These are phyloP conservation scores for Melaleuca quinquenervia DNA, from an alignment of 345 rosid species.

Conservation along the genomic window DNA sequence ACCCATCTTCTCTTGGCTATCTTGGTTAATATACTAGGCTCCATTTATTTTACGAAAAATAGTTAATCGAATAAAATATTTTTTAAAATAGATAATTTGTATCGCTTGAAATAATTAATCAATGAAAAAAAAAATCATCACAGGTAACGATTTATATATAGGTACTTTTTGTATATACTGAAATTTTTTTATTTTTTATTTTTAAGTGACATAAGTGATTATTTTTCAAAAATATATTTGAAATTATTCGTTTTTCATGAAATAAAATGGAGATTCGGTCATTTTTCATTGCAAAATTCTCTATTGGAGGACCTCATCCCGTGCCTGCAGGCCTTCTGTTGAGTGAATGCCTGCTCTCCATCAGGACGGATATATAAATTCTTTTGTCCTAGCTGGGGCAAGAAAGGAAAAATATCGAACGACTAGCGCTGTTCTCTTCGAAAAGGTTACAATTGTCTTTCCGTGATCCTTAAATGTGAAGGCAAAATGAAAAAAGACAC, in stretches of 20 bases:
- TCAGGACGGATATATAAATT: neutral
- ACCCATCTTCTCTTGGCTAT: neutral
- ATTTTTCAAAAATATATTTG: neutral
- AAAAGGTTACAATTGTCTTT: neutral
- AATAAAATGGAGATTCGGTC: neutral
- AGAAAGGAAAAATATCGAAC: neutral
- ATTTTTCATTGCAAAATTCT: neutral
- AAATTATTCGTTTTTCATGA: neutral
- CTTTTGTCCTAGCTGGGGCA: neutral
- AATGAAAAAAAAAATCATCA: rapidly evolving
- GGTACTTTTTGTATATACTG: neutral
- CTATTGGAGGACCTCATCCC: neutral
- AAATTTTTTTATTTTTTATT: neutral
- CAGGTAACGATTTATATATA: neutral
- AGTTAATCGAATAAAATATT: neutral
- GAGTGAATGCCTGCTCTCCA: no score
- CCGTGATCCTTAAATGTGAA: neutral
- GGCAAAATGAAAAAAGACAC: neutral
- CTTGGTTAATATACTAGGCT: neutral
- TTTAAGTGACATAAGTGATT: neutral
- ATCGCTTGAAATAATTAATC: neutral
- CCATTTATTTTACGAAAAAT: neutral
- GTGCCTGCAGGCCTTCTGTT: neutral
- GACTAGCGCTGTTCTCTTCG: neutral
- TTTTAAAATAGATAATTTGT: rapidly evolving